Base-by-base conservation (phyloP, 805 yeast genomes). In the Cyberlindnera galapagoensis region DNA sequence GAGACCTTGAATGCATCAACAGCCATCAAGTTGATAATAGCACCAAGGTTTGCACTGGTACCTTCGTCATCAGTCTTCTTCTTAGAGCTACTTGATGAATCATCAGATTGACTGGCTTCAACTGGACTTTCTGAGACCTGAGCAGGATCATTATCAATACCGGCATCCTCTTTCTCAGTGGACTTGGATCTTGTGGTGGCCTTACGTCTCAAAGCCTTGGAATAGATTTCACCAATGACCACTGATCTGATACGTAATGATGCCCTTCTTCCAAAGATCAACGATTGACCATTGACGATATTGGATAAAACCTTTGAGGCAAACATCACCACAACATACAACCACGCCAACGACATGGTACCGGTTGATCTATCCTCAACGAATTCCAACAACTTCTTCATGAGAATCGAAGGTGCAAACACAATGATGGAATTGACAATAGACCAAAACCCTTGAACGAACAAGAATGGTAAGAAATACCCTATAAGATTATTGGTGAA, bases 1-100 rank as follows among this genome's bases (percentile, higher is more conserved):
- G 95, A 81, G 19, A 92, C 87, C 58, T 90, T 92, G 64, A 86
- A 90, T 5, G 98, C 92, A 65, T 92, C 98, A 30, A 92, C 94
- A 19, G 97, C 80, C 88, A 90, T 90, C 49, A 90, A 68, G 54
- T 92, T 92, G 54, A 92, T 90, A 43, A 92, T 84, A 11, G 95
- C 88, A 44, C 98, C 98, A 31, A 86, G 56, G 52, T 87, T 92
- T 18, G 82, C 80, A 10, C 62, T 53, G 7, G 59, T 39, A 15
- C 52, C 47, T 10, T 58, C 48, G 20, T 47, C 44, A 31, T 57
- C 66, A 33, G 63, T 65, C 30, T 55, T 62, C 17, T 56, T 63
- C n/a, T n/a, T n/a, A n/a, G n/a, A n/a, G n/a, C n/a, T n/a, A n/a
- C n/a, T n/a, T n/a, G n/a, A n/a, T n/a, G n/a, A n/a, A 29, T 60